Evolutionary conservation across 2,329 filamentous ascomycete genomes (phyloP), one percentile per base, ranked within the genome.

Genomic region (Fusarium solani-melongenae): DNA sequence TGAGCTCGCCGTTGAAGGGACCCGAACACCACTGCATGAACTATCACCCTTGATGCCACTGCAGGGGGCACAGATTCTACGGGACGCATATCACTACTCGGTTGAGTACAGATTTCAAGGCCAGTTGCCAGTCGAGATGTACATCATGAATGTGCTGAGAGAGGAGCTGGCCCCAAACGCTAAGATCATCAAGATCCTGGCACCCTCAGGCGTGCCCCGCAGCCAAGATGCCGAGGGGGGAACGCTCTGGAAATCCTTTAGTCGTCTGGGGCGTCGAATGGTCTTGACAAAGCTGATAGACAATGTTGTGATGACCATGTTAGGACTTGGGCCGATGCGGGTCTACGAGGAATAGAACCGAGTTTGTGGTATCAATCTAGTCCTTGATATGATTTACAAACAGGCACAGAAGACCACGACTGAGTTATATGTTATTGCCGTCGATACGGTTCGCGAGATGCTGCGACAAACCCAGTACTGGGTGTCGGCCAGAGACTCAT

Each of bases 171-270:
- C 6, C n/a, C 38, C n/a, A 41, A 20, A 41, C 38, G 5, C 11
- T 1, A 3, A 41, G 6, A 6, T 41, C 38, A 41, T 20, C n/a
- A 12, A 41, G 38, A 41, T 20, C 0, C 6, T 41, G 38, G 14
- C n/a, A 12, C 11, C n/a, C n/a, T n/a, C n/a, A 3, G 1, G n/a
- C 10, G 17, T 20, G 6, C n/a, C 7, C n/a, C n/a, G 5, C n/a
- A 41, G 20, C 38, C 11, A 12, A 20, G 38, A 20, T 41, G n/a
- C 38, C 6, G n/a, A 20, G n/a, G 38, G 10, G 10, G 4, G 12
- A 41, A 20, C 38, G n/a, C 38, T 20, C 10, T 41, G 38, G n/a
- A 10, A 41, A 41, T 41, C n/a, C n/a, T n/a, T n/a, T n/a, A n/a
- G n/a, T 12, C n/a, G 5, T 41, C 5, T 12, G 11, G 17, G 17